Conservation (phyloP, 345 rosid species). For the Eucalyptus erythrocorys region DNA sequence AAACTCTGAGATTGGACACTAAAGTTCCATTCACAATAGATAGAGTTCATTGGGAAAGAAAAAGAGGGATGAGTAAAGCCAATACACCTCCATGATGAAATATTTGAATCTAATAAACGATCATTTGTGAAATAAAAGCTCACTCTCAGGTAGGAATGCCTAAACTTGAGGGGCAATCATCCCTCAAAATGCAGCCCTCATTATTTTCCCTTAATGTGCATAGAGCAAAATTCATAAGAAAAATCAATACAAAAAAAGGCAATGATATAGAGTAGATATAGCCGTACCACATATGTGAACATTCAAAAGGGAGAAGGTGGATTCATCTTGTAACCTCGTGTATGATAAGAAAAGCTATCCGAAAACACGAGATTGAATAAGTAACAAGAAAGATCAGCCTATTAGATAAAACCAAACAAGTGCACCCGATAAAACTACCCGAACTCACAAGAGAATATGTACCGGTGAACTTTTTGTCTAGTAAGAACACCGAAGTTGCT, state of each 20-base stretch:
- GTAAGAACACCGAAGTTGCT: constrained; percentile 82
- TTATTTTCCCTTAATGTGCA: neutral
- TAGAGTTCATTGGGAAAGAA: too few relatives aligned
- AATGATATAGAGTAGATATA: neutral
- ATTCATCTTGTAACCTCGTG: constrained; percentile 91
- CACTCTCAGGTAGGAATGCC: too few relatives aligned
- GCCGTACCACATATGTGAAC: constrained; percentile 87
- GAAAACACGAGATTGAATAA: constrained; percentile 29
- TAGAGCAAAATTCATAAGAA: neutral
- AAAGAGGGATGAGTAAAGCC: too few relatives aligned
- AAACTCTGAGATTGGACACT: too few relatives aligned
- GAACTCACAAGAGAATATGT: neutral
- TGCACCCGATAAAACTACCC: neutral
- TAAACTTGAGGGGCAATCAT: too few relatives aligned
- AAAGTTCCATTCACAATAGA: too few relatives aligned
- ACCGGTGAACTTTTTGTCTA: constrained; percentile 84
- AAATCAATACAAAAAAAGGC: neutral
- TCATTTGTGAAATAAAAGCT: too few relatives aligned
- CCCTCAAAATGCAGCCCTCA: neutral
- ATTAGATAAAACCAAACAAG: neutral
- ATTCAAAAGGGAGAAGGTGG: constrained; percentile 93
- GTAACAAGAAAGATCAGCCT: constrained; percentile 11
- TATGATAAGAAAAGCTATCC: constrained; percentile 84
- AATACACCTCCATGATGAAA: too few relatives aligned
- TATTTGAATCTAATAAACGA: too few relatives aligned